These are phyloP conservation scores for Akanthomyces uredinophilus DNA, from an alignment of 2,329 filamentous ascomycete genomes.

Conservation along the genomic window DNA sequence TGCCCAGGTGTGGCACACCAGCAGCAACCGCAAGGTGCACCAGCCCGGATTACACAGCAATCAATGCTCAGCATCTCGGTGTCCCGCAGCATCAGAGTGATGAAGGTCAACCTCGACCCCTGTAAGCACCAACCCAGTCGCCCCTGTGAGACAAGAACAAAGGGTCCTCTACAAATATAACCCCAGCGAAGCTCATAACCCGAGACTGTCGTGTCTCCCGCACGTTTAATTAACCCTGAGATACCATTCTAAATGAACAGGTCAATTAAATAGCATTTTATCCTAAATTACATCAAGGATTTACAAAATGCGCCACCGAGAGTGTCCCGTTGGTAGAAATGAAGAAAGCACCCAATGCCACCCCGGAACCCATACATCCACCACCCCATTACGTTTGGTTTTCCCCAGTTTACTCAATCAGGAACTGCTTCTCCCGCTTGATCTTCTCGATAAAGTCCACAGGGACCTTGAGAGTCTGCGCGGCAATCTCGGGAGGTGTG, in stretches of 20 bases:
- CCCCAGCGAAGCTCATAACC: background rate
- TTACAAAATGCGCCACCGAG: background rate
- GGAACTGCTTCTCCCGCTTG: constrained; percentile 60
- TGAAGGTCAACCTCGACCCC: background rate
- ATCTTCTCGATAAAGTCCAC: constrained; percentile 50
- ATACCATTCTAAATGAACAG: background rate
- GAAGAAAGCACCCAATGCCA: background rate
- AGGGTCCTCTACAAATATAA: background rate
- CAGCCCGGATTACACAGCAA: background rate
- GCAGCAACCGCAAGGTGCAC: background rate
- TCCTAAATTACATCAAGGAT: background rate
- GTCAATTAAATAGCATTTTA: background rate
- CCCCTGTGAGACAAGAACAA: background rate
- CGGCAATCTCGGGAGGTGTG: constrained; percentile 58
- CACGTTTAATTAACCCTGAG: background rate
- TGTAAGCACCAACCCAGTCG: background rate
- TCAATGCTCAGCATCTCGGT: background rate
- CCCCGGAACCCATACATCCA: background rate
- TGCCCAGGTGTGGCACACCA: background rate
- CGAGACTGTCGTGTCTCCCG: background rate
- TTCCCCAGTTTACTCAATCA: constrained; percentile 26
- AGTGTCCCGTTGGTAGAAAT: background rate
- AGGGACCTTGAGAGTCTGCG: constrained; percentile 54
- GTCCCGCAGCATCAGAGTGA: background rate
- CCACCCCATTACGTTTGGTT: too few relatives aligned